Base-by-base conservation (phyloP, 768 basidiomycete genomes). In the Kwoniella heveanensis region DNA sequence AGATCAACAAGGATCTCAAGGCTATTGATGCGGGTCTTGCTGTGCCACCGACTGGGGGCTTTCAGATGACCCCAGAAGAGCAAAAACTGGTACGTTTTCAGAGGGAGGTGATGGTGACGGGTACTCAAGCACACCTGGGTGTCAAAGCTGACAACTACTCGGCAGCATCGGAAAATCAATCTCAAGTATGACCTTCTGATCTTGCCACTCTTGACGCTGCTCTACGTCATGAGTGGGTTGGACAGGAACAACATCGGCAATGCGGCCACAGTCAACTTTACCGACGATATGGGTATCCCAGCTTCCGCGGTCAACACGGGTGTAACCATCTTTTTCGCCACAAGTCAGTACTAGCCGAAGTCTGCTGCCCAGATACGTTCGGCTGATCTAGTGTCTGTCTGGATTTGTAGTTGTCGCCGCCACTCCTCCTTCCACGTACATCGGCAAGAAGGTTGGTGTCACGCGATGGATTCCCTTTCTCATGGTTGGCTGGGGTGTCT, bases 161-260 rank as follows among this genome's bases (percentile, higher is more conserved):
- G 12, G 22, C 17, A 64, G 62, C 46, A 64, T 37, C 55, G 56
- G 17, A 52, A 56, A 5, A 49, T 58, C 30, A 64, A 64, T 48
- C 30, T 57, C 19, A 64, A 64, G 53, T 32, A 58, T 64, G 56
- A 57, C 58, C 37, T n/a, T 58, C 5, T 54, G 26, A 37, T 48
- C 64, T 37, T 27, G 63, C 21, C 66, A 17, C 27, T 67, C 50
- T 4, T 54, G 21, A 50, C 62, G 10, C 49, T 67, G 8, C 37
- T 67, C 21, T 67, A 64, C 36, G 56, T 67, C 36, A 58, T 67
- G 56, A 59, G 53, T 25, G 66, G 66, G 15, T 27, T 67, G 12
- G 62, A 67, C 48, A 62, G 66, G 4, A 37, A 29, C 37, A 67
- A 67, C 49, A 51, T 67, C 47, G 66, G 66, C 9, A 67, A 67